Base-by-base conservation (phyloP, 2,329 filamentous ascomycete genomes). In the Myriangium duriaei region DNA sequence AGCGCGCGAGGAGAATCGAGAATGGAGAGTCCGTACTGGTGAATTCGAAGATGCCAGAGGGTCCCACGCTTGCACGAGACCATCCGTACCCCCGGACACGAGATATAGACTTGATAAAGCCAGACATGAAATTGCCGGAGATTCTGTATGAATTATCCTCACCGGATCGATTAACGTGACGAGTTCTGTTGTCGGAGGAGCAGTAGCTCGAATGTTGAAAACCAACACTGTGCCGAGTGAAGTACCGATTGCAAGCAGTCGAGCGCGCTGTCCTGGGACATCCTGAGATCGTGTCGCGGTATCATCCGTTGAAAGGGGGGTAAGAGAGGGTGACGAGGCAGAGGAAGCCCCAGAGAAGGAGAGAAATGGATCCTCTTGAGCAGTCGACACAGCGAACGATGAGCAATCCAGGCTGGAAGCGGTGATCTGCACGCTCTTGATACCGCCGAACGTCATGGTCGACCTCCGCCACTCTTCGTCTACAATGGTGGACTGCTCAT, bases 1-100 rank as follows among this genome's bases (percentile, higher is more conserved):
- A 35, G 87, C 80, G 17, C 85, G 77, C 5, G 81, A 79, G 2
- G 82, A 82, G 47, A 88, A 86, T 11, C 81, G 77, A 2, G 85
- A 84, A 53, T 93, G 87, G 38, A 98, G 67, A 0, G 86, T 96
- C 28, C 86, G 76, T 36, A 96, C 72, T 0, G 91, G 84, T 13
- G 79, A 76, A 12, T 70, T 60, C 0, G 72, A 81, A 2, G 88
- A 96, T 1, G 79, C 84, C 32, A 98, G 65, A n/a, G 82, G 83
- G 62, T 98, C 91, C 91, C 91, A 98, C 4, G 86, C 83, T 57
- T 96, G 91, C 4, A 94, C 88, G 3, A 96, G 72, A 1, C 91
- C 88, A 59, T 98, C 91, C 48, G 82, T 94, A 16, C 91, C 91
- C 34, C 91, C 91, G 55, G 94, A 84, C 5, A 96, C 81, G 11